Base-by-base conservation (phyloP, 1,284 basidiomycete genomes). In the Austroboletus rostrupii region DNA sequence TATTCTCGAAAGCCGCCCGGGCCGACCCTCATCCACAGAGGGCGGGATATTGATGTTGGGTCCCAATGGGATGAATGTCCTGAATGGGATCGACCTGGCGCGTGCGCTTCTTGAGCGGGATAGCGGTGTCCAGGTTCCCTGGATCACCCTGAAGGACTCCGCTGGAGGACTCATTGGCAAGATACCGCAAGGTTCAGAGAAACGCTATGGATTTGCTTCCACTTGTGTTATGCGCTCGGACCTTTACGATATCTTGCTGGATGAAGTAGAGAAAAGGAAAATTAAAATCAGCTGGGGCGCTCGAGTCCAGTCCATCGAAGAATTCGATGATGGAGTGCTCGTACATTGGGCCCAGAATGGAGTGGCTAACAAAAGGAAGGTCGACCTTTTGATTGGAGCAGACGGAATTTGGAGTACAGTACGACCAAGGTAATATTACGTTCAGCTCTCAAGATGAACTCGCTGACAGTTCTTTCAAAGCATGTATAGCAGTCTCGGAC, bases 401-500 rank as follows among this genome's bases (percentile, higher is more conserved):
- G 67, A 69, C 23, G 64, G 66, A 5, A 66, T 69, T 17, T 69
- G 64, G 67, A 67, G 64, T 29, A 52, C 47, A 8, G 63, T 65
- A 13, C 60, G 65, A 42, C 43, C 57, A 28, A 63, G 54, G 64
- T 66, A 48, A 51, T 12, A 20, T 20, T 16, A 3, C 23, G 4
- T 13, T 17, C 12, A 11, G 36, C 32, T 12, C 8, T 7, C 5
- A 19, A 38, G 23, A 21, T 45, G 19, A 11, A 10, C 2, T 17
- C 36, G 14, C 50, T 60, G 19, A 65, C 20, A 4, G 8, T 12
- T 16, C 28, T 28, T 32, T 40, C 35, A 5, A 51, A 68, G 66
- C 33, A 55, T 70, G 66, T 57, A 59, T 43, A 36, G 41, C 17
- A 54, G 26, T 17, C 59, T 66, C 21, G 58, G 53, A 10, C 32